These are phyloP conservation scores for Fusarium sp. DNA, from an alignment of 2,329 filamentous ascomycete species.

Conservation along the genomic window DNA sequence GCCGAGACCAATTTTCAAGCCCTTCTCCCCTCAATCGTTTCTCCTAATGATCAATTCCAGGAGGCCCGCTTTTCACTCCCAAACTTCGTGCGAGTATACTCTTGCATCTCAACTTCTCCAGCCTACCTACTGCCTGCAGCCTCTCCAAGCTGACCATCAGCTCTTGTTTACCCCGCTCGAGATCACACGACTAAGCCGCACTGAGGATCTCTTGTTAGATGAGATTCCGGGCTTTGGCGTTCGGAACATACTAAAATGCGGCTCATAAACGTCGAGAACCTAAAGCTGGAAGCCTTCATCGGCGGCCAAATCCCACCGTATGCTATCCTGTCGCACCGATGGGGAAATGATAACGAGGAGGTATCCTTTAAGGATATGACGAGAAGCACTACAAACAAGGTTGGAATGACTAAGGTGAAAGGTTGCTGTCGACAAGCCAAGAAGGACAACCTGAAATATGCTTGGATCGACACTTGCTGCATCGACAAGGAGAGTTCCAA, in stretches of 20 bases:
- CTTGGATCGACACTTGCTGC: slow-evolving; percentile 9
- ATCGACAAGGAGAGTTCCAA: slow-evolving; percentile 7
- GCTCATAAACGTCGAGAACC: not conserved
- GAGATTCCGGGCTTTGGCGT: not conserved
- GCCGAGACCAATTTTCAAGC: not conserved
- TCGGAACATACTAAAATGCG: not conserved
- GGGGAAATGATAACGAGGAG: not conserved
- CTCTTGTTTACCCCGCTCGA: not conserved
- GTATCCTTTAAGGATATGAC: not conserved
- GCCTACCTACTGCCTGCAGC: no score
- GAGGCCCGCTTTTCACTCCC: fast-evolving
- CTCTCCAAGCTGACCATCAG: not conserved
- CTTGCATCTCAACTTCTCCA: not conserved
- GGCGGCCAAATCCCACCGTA: not conserved
- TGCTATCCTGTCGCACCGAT: slow-evolving; percentile 4
- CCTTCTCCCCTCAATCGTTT: not conserved
- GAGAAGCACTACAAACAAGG: not conserved
- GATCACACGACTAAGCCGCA: not conserved
- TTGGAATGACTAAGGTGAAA: not conserved
- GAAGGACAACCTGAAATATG: not conserved
- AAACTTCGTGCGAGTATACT: not conserved
- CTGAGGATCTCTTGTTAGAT: not conserved
- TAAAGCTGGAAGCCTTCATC: not conserved
- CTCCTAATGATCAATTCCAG: fast-evolving
- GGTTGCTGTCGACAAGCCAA: not conserved